Conservation (phyloP, 257 asterid species). For the Echium plantagineum region DNA sequence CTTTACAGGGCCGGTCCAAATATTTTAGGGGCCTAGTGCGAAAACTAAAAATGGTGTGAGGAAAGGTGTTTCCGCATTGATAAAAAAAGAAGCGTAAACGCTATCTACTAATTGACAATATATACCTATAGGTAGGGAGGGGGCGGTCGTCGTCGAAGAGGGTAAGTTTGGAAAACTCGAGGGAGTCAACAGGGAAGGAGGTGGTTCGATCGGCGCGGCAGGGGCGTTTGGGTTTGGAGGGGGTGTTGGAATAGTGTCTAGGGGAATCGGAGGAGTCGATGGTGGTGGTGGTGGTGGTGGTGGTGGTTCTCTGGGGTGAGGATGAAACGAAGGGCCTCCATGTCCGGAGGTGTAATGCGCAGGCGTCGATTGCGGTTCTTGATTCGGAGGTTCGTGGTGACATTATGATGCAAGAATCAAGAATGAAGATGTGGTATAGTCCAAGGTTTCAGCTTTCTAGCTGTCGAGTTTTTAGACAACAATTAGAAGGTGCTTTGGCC, state of each 20-base stretch:
- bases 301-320: constrained; percentile 8
- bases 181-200: constrained; percentile 60
- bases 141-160: constrained; percentile 66
- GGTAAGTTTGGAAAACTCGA: constrained; percentile 76
- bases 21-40: too few relatives aligned
- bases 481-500: too few relatives aligned
- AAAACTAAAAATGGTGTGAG: too few relatives aligned
- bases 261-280: constrained; percentile 40
- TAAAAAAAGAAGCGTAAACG: too few relatives aligned
- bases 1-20: too few relatives aligned
- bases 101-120: too few relatives aligned
- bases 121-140: constrained; percentile 20
- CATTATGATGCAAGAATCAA: too few relatives aligned
- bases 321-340: constrained; percentile 22
- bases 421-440: too few relatives aligned
- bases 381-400: constrained; percentile 48
- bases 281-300: too few relatives aligned
- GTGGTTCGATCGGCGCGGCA: constrained; percentile 75
- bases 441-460: too few relatives aligned
- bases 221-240: constrained; percentile 51
- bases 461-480: too few relatives aligned
- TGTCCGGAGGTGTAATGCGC: constrained; percentile 38
- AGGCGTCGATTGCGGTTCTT: constrained; percentile 52
- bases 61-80: too few relatives aligned
- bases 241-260: constrained; percentile 19